phyloP scores from a whole-genome alignment of 805 yeast species.

The Starmerella sp. region DNA sequence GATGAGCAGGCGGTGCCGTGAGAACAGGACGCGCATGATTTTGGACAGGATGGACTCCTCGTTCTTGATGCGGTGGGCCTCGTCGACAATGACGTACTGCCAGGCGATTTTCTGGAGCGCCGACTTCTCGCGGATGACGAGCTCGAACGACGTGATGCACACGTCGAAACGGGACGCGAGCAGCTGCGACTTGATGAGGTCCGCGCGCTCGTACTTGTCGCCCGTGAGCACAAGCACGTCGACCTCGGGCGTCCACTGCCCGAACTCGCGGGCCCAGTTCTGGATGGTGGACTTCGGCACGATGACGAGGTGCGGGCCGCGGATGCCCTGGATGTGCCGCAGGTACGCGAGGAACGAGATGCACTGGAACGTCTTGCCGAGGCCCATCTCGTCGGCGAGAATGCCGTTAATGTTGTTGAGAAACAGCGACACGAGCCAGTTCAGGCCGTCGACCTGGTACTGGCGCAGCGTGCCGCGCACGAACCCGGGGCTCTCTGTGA shows the following conservation, averaged over 20 bases:
- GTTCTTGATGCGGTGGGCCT: slow-evolving; percentile 92
- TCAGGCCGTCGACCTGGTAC: slow-evolving; percentile 88
- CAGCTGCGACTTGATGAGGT: slow-evolving; percentile 46
- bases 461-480: slow-evolving; percentile 67
- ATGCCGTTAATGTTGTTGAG: slow-evolving; percentile 84
- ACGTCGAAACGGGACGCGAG: slow-evolving; percentile 76
- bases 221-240: slow-evolving; percentile 79
- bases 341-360: slow-evolving; percentile 83
- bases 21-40: slow-evolving; percentile 77
- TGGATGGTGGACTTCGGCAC: slow-evolving; percentile 94
- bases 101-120: slow-evolving; percentile 70
- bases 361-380: slow-evolving; percentile 92
- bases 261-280: slow-evolving; percentile 92
- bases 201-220: slow-evolving; percentile 61
- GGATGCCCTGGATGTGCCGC: slow-evolving; percentile 59
- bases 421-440: slow-evolving; percentile 82
- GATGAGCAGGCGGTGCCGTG: slow-evolving; percentile 70
- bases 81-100: slow-evolving; percentile 91
- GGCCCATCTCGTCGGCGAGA: slow-evolving; percentile 96
- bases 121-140: slow-evolving; percentile 81
- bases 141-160: slow-evolving; percentile 79
- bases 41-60: slow-evolving; percentile 86
- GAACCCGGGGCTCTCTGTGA: slow-evolving; percentile 74
- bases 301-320: slow-evolving; percentile 83
- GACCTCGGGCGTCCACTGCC: slow-evolving; percentile 91